Conservation (phyloP, 352 stramenopile species). For the Globisporangium emineosum region DNA sequence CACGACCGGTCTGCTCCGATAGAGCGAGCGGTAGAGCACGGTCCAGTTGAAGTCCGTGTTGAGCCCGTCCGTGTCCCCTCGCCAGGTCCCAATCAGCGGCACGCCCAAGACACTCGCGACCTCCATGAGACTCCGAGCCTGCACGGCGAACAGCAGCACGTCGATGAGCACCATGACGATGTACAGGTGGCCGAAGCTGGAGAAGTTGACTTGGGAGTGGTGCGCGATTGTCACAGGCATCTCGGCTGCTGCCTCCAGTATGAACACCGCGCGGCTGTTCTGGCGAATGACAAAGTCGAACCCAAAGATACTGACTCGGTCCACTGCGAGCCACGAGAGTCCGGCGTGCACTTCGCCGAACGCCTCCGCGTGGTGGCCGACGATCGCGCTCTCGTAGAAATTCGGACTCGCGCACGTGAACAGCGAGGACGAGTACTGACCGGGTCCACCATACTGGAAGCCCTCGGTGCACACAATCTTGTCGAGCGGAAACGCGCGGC, state of each 20-base stretch:
- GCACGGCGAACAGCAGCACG: conserved; percentile 26
- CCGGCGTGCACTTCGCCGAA: conserved; percentile 35
- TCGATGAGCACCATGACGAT: conserved; percentile 40
- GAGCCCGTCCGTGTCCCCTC: conserved; percentile 3
- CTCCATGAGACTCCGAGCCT: conserved; percentile 33
- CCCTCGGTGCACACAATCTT: conserved; percentile 42
- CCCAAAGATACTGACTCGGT: conserved; percentile 48
- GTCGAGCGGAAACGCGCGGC: conserved; percentile 34
- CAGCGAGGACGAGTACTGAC: conserved; percentile 23
- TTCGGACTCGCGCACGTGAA: conserved; percentile 51
- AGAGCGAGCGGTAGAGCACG: conserved; percentile 50
- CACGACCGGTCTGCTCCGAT: conserved; percentile 37
- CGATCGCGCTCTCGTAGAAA: conserved; percentile 30
- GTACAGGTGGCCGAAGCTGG: conserved; percentile 54
- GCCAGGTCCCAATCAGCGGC: conserved; percentile 8
- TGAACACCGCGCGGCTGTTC: conserved; percentile 37
- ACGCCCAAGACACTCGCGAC: conserved; percentile 31
- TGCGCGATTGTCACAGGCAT: conserved; percentile 24
- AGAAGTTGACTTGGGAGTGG: conserved; percentile 39
- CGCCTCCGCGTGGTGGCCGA: conserved; percentile 32
- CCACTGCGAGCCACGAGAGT: conserved; percentile 40
- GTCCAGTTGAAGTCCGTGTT: conserved; percentile 34
- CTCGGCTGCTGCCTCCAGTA: conserved; percentile 13
- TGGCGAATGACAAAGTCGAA: conserved; percentile 49
- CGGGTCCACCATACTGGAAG: conserved; percentile 28